Evolutionary conservation across 23 red algal genomes (phyloP), one percentile per base, ranked within the genome.

Genomic region (Gracilariopsis chorda): DNA sequence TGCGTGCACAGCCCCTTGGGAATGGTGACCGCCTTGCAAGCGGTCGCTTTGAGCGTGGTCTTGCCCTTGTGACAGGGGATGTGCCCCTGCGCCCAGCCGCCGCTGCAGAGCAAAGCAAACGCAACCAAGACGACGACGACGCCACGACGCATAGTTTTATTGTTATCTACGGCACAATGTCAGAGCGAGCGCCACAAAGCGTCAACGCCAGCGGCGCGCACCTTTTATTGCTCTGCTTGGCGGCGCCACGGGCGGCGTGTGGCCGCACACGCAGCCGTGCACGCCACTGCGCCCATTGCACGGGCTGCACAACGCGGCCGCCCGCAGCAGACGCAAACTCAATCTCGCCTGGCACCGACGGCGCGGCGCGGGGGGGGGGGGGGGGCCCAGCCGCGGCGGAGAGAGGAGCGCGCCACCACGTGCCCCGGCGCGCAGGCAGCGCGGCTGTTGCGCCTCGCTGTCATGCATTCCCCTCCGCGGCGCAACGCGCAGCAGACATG

Each of bases 41-140:
- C 35, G 40, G 48, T 35, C 52, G 55, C 51, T 3, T 19, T 40
- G 48, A 68, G 10, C 3, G 44, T 64, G 28, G 45, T 51, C 19
- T 68, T 63, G 30, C 56, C 60, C 20, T 4, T 2, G 35, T 84
- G 80, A 36, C 80, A 84, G 21, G 80, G 80, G 80, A 59, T 47
- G 2, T 5, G 39, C 55, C 80, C 80, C 80, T 84, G 80, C 57
- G 55, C 80, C 55, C 1, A 1, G 32, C 12, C 75, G 17, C 20
- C 20, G 6, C 8, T 42, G 67, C 24, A 12, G 40, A 73, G 37
- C 1, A 46, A 1, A 24, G 2, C 7, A 2, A 73, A 23, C n/a
- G n/a, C 24, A 3, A 73, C 39, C 37, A 42, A 73, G 32, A 37
- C 36, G 17, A 17, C 67, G 67, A 73, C n/a, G 5, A n/a, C 2